Conservation (phyloP, 1,284 basidiomycete species). For the Trichosporon coremiiforme region DNA sequence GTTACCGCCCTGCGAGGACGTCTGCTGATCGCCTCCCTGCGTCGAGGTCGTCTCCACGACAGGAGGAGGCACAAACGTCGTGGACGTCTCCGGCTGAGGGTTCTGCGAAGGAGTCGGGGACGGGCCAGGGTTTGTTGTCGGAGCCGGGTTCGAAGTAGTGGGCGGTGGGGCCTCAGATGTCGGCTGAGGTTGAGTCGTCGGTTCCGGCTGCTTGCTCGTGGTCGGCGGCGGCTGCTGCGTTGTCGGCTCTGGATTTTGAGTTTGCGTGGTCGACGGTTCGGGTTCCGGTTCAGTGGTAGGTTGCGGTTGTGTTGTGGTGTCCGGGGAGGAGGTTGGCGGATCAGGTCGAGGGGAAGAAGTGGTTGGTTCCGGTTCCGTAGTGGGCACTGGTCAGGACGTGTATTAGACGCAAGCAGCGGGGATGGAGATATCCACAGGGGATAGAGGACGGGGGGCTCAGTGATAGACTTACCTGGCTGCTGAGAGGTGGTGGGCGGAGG, state of each 20-base stretch:
- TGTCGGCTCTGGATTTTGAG: constrained; percentile 16
- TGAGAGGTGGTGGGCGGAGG: constrained; percentile 14
- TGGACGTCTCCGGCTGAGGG: neutral
- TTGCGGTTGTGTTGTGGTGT: constrained; percentile 8
- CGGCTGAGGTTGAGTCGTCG: constrained; percentile 10
- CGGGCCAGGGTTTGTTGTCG: constrained; percentile 7
- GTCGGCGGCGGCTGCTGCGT: constrained; percentile 2
- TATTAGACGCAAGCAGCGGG: neutral
- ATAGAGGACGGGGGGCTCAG: neutral
- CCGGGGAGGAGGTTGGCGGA: neutral
- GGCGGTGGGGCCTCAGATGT: neutral
- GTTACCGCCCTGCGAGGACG: neutral
- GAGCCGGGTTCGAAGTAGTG: constrained; percentile 9
- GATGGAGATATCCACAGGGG: neutral
- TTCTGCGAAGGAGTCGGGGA: neutral
- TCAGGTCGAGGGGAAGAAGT: neutral
- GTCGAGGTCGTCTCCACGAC: neutral
- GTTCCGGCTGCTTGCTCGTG: neutral
- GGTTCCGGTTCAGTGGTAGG: constrained; percentile 12
- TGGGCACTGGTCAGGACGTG: constrained; percentile 19
- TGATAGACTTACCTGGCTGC: constrained; percentile 6
- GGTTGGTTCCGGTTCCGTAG: neutral
- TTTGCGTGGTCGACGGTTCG: neutral
- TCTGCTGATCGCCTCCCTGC: neutral
- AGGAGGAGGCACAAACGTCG: neutral